Conservation (phyloP, 2,329 filamentous ascomycete genomes). For the Aspergillus awamori region DNA sequence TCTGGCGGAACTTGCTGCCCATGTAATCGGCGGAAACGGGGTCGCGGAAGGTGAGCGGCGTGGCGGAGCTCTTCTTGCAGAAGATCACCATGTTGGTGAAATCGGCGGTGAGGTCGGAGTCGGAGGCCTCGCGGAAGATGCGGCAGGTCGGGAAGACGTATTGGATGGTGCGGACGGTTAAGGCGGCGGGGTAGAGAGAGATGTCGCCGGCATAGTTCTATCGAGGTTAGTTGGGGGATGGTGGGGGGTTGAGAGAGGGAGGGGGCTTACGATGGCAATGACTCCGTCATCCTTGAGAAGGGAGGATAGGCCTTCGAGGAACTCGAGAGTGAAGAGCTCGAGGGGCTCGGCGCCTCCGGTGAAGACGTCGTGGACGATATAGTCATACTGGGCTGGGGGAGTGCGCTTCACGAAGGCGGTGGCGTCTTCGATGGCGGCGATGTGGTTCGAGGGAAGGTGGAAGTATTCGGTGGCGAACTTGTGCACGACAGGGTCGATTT, state of each 20-base stretch:
- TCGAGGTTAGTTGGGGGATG: not conserved
- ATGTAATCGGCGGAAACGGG: slow-evolving; percentile 69
- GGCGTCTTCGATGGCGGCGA: slow-evolving; percentile 79
- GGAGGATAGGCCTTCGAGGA: slow-evolving; percentile 69
- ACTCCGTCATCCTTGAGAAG: slow-evolving; percentile 78
- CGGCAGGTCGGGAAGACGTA: slow-evolving; percentile 86
- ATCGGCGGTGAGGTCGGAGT: slow-evolving; percentile 61
- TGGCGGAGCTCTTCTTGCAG: slow-evolving; percentile 68
- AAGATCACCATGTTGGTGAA: slow-evolving; percentile 98
- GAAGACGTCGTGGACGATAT: slow-evolving; percentile 97
- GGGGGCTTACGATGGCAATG: slow-evolving; percentile 75
- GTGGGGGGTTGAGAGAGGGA: not conserved
- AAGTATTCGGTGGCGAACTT: slow-evolving; percentile 84
- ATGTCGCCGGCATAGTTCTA: slow-evolving; percentile 96
- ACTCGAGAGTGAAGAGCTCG: slow-evolving; percentile 82
- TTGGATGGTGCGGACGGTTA: slow-evolving; percentile 80
- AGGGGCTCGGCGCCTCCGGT: slow-evolving; percentile 93
- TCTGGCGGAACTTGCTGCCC: slow-evolving; percentile 68
- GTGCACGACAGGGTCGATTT: slow-evolving; percentile 89
- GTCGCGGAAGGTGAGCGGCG: slow-evolving; percentile 65
- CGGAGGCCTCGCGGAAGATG: slow-evolving; percentile 78
- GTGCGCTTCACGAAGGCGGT: slow-evolving; percentile 63
- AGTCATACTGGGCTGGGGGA: slow-evolving; percentile 68
- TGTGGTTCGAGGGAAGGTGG: slow-evolving; percentile 73
- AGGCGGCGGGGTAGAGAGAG: slow-evolving; percentile 70